Base-by-base conservation (phyloP, 306 rosid species). In the Spatholobus suberectus region DNA sequence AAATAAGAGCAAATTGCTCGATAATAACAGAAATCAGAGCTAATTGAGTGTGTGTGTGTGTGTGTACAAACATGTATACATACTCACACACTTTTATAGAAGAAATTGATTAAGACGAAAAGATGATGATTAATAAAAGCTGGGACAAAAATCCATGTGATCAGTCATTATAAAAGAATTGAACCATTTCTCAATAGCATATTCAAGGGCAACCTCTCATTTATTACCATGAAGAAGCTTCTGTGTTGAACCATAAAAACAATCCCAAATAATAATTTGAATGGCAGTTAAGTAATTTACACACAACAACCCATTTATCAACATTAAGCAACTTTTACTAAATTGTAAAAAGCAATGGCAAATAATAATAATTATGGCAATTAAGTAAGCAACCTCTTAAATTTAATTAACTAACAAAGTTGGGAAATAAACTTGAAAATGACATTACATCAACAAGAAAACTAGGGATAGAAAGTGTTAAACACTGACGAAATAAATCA, bases 91-190 rank as follows among this genome's bases (percentile, higher is more conserved):
- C 79, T 84, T 70, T 86, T 89, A 91, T 82, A 94, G 81, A 89
- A 92, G n/a, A n/a, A n/a, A n/a, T n/a, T n/a, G n/a, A n/a, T n/a
- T n/a, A n/a, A n/a, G n/a, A n/a, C n/a, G n/a, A n/a, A n/a, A n/a
- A n/a, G n/a, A n/a, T n/a, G n/a, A n/a, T n/a, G n/a, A n/a, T n/a
- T n/a, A n/a, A n/a, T n/a, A n/a, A n/a, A n/a, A n/a, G n/a, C n/a
- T n/a, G n/a, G n/a, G 91, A 77, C 82, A 96, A 75, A 88, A 89
- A 79, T 94, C 98, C 85, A 81, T 87, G 86, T 91, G 96, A 87
- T 91, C 85, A 18, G 96, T 90, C 79, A 94, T 97, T 49, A 94
- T 91, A 87, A 94, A 94, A 71, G 97, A 90, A 87, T 92, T 92
- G 73, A 94, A 90, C 91, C 92, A 74, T 85, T 81, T 90, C 77